These are phyloP conservation scores for Pogostemon cablin DNA, from an alignment of 257 asterid species.

Conservation along the genomic window DNA sequence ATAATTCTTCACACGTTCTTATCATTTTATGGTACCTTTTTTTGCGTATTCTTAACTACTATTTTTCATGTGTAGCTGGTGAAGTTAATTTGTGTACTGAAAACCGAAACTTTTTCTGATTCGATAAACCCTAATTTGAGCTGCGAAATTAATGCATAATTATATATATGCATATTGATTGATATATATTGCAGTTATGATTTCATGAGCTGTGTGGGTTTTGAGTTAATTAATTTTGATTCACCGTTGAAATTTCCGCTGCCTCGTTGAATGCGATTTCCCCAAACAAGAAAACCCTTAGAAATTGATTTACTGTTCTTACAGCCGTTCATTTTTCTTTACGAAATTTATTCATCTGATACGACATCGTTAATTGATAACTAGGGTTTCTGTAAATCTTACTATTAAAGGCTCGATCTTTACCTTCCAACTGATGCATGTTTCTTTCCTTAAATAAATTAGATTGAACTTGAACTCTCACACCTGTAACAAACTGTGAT, in stretches of 20 bases:
- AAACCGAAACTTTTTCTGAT: conserved; percentile 9
- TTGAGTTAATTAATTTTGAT: conserved; percentile 20
- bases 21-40: conserved; percentile 28
- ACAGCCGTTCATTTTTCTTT: conserved; percentile 12
- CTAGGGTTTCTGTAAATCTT: conserved; percentile 46
- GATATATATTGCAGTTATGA: no score
- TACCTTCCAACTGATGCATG: background rate
- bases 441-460: background rate
- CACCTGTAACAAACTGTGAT: conserved; percentile 21
- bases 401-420: no score
- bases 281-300: conserved; percentile 53
- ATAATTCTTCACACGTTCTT: no score
- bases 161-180: no score
- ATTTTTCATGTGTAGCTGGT: conserved; percentile 21
- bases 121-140: conserved; percentile 60
- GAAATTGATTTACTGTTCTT: conserved; percentile 32
- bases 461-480: background rate
- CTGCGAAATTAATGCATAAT: conserved; percentile 19
- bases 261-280: conserved; percentile 8
- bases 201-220: conserved; percentile 16
- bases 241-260: conserved; percentile 14
- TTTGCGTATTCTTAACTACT: conserved; percentile 14
- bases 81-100: conserved; percentile 16
- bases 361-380: background rate
- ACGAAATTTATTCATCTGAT: background rate